Evolutionary conservation across 192 early-diverging fungal genomes (phyloP).

Genomic region (Phycomyces nitens): DNA sequence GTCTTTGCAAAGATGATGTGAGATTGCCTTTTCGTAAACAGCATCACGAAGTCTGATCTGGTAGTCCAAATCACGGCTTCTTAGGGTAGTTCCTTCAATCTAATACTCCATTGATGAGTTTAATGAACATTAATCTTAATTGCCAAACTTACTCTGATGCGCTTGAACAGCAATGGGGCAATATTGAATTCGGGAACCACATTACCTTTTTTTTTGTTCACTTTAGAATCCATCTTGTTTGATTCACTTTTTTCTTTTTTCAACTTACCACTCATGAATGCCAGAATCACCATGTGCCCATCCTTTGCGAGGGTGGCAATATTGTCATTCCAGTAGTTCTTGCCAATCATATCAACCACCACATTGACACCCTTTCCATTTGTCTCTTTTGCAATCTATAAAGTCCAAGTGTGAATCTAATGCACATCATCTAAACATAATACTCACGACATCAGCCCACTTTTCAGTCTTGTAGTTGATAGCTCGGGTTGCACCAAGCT

Average conservation of each 20-base stretch:
- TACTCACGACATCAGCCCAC: slow-evolving; percentile 49
- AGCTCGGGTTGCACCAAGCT: slow-evolving; percentile 65
- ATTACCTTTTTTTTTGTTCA: slow-evolving; percentile 16
- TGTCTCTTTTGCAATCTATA: slow-evolving; percentile 50
- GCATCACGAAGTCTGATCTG: slow-evolving; percentile 48
- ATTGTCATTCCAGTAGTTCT: slow-evolving; percentile 51
- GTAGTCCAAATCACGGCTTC: slow-evolving; percentile 62
- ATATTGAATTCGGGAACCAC: slow-evolving; percentile 46
- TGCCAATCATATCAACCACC: slow-evolving; percentile 71
- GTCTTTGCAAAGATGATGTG: slow-evolving; percentile 36
- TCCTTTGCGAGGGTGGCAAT: slow-evolving; percentile 56
- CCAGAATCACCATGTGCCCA: slow-evolving; percentile 74
- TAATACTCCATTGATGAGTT: slow-evolving; percentile 8
- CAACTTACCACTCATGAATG: slow-evolving; percentile 54
- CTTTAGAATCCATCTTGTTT: too few species aligned
- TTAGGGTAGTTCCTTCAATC: slow-evolving; percentile 69
- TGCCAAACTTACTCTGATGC: slow-evolving; percentile 42
- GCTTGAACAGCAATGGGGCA: slow-evolving; percentile 55
- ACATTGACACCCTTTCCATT: slow-evolving; percentile 66
- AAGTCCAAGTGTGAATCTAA: neutral
- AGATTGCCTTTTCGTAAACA: slow-evolving; percentile 53
- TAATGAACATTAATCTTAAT: neutral
- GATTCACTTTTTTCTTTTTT: too few species aligned
- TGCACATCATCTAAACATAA: neutral
- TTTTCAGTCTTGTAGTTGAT: slow-evolving; percentile 75